phyloP scores from a whole-genome alignment of 1,284 basidiomycete species.

The Apiotrichum akiyoshidainum region DNA sequence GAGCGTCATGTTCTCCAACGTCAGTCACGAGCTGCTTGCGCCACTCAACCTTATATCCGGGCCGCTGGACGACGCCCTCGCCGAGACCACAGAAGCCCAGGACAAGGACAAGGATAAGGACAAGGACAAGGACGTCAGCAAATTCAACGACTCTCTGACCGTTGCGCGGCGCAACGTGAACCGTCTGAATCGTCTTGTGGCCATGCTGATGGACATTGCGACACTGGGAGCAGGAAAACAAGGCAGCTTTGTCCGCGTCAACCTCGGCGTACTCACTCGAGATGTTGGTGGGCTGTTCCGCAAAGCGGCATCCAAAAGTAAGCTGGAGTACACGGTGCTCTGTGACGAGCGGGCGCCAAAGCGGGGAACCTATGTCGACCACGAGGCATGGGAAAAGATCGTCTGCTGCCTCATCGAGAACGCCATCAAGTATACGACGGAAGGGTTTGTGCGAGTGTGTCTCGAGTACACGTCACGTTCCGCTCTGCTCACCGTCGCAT shows the following conservation, averaged over 20 bases:
- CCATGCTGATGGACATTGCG: slow-evolving; percentile 48
- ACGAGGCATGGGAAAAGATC: slow-evolving; percentile 53
- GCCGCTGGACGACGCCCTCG: slow-evolving; percentile 41
- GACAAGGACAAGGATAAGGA: too few relatives aligned
- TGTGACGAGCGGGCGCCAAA: slow-evolving; percentile 39
- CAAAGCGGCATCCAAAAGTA: slow-evolving; percentile 33
- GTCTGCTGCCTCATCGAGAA: slow-evolving; percentile 51
- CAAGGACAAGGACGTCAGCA: slow-evolving; percentile 7
- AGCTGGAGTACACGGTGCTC: slow-evolving; percentile 45
- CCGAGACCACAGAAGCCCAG: slow-evolving; percentile 16
- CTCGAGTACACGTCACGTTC: slow-evolving; percentile 28
- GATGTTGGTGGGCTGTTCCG: slow-evolving; percentile 51
- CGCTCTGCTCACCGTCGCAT: slow-evolving; percentile 41
- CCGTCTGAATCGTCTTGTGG: slow-evolving; percentile 43
- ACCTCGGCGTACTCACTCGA: slow-evolving; percentile 47
- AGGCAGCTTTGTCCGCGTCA: slow-evolving; percentile 45
- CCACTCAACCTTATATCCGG: slow-evolving; percentile 50
- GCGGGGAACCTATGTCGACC: slow-evolving; percentile 45
- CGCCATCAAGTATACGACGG: slow-evolving; percentile 47
- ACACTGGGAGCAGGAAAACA: slow-evolving; percentile 46
- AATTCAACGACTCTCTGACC: slow-evolving; percentile 30
- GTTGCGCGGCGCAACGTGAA: slow-evolving; percentile 46
- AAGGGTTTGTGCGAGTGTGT: slow-evolving; percentile 33
- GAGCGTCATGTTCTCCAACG: slow-evolving; percentile 45
- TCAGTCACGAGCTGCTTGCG: slow-evolving; percentile 49